Evolutionary conservation across 805 yeast genomes (phyloP), one percentile per base, ranked within the genome.

Genomic region (Starmera quercuum): DNA sequence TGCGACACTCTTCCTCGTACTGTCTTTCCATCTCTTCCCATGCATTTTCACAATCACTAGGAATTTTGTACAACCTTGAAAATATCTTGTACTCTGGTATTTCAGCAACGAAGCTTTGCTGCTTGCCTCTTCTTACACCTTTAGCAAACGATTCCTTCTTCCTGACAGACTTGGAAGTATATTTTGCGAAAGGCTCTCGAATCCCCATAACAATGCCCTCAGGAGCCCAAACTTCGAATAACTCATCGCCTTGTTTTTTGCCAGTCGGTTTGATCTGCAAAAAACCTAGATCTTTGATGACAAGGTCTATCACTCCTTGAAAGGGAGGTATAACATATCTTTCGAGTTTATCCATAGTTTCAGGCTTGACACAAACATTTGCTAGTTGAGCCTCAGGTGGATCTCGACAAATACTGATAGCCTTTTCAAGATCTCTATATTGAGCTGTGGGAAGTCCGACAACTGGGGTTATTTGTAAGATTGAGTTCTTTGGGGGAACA

Each of bases 301-400:
- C 80, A 19, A 83, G 46, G 45, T 83, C 94, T 8, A 83, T 58
- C 5, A 71, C 51, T 0, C 90, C 90, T 38, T 56, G 61, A 44
- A 82, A 82, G n/a, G 85, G 83, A 0, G 92, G 90, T 4, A 83
- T 62, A 3, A 71, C 61, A 40, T 67, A 78, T 37, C 74, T 57
- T 1, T 49, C 56, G 41, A 66, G 47, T 2, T 59, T 49, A 1
- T 51, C 44, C 25, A 46, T 48, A 20, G 64, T 62, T 35, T 26
- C 42, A 20, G 34, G 55, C 21, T 29, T 63, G 38, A 50, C 61
- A 58, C 36, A 46, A 17, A 37, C 35, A 34, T 46, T 42, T 7
- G 47, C 40, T 33, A 46, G 44, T 24, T 59, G 27, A 2, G 61
- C 58, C 8, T 41, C 46, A 2, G 53, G 53, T 26, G 44, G 48